Base-by-base conservation (phyloP, 495 filamentous ascomycete species). In the Neurospora sp. region DNA sequence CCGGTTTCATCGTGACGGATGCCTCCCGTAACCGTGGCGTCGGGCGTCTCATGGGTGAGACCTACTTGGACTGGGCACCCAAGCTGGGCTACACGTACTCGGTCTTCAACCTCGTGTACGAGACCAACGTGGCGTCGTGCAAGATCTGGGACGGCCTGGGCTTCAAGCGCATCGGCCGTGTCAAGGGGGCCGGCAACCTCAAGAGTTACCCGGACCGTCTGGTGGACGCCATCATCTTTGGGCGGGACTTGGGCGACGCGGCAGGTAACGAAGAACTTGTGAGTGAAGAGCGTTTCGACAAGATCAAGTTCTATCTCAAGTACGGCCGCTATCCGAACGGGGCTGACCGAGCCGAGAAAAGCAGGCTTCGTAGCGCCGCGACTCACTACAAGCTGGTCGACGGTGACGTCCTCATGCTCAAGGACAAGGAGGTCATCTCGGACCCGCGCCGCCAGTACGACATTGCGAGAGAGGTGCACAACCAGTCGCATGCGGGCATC, bases 101-200 rank as follows among this genome's bases (percentile, higher is more conserved):
- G 12, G 93, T 99, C 42, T 99, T 99, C 87, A 98, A 99, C 81
- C 88, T 99, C 41, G 95, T 99, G 18, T 99, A 97, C 82, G 96
- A 98, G 85, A 98, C 92, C 73, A 98, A 99, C 81, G 90, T 96
- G 42, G 96, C 93, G 3, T 97, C 94, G 20, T 94, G 92, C 78
- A 92, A 93, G 68, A 94, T 99, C 73, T 99, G 96, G 96, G 96
- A 99, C 82, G 93, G 91, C 2, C 87, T 99, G n/a, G 96, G 96
- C 39, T 99, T 99, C 83, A 97, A 99, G 83, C 91, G 96, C 46
- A 96, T 99, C 79, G 96, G 96, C 3, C 89, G 91, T 59, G 91
- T 99, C 74, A 94, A 94, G 77, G 93, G 91, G 42, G 93, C 91
- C 74, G 96, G 96, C 61, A 91, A 91, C 77, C 87, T 99, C 38